Percentiles rank a stretch among this genome's conserved stretches.
Evolutionary conservation across 2,329 filamentous ascomycete genomes (phyloP).

Genomic region (Fusarium bactridioides): DNA sequence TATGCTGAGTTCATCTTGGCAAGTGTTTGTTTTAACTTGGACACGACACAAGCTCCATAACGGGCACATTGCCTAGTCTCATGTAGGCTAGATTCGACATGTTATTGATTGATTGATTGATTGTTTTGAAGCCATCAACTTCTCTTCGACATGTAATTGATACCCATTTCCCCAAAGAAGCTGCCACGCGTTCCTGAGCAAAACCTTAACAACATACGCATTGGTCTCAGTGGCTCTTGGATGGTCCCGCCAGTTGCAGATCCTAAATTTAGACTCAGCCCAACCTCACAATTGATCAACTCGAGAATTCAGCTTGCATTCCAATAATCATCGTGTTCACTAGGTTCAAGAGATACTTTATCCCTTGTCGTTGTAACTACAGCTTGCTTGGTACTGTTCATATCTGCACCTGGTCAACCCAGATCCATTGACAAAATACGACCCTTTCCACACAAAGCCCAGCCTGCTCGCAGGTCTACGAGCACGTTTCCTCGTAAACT

Average conservation of each 20-base stretch:
- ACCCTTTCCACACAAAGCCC: conserved; percentile 10
- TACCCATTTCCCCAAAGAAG: conserved; percentile 19
- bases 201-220: conserved; percentile 8
- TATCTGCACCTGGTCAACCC: conserved; percentile 27
- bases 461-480: conserved; percentile 7
- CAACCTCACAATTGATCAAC: not conserved
- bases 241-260: not conserved
- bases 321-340: conserved; percentile 42
- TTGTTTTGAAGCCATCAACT: too few relatives aligned
- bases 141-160: conserved; percentile 7
- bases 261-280: conserved; percentile 6
- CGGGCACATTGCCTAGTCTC: not conserved
- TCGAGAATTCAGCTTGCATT: conserved; percentile 24
- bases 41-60: not conserved
- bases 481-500: conserved; percentile 15
- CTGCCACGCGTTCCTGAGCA: conserved; percentile 24
- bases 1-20: not conserved
- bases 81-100: conserved; percentile 16
- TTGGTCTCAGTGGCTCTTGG: not conserved
- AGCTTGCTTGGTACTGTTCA: conserved; percentile 24
- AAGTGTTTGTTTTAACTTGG: not conserved
- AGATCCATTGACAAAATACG: conserved; percentile 18
- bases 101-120: conserved; percentile 6
- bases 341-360: conserved; percentile 24
- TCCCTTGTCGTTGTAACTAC: conserved; percentile 30